These are phyloP conservation scores for Mycena floridula DNA, from an alignment of 768 basidiomycete species.

Conservation along the genomic window DNA sequence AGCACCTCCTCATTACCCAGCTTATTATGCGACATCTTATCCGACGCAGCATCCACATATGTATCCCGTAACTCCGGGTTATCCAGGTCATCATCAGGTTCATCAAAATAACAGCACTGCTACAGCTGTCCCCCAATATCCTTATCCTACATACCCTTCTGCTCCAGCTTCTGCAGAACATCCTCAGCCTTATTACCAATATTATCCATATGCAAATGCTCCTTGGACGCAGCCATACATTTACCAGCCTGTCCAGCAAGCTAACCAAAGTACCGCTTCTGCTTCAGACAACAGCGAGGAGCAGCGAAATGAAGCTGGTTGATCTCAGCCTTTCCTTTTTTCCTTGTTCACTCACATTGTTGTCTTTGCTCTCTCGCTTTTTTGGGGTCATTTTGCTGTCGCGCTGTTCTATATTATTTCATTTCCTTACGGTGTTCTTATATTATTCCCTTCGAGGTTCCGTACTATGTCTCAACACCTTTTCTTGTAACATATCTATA, in stretches of 20 bases:
- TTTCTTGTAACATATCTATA: no score
- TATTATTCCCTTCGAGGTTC: no score
- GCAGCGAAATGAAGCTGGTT: no score
- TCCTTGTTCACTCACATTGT: no score
- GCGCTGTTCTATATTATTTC: no score
- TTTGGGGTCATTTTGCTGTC: no score
- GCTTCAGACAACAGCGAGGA: background rate
- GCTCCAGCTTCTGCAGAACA: background rate
- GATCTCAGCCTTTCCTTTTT: no score
- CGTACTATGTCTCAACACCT: no score
- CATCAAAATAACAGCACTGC: background rate
- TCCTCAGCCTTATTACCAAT: background rate
- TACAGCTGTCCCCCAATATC: background rate
- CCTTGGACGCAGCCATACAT: background rate
- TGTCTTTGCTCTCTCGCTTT: no score
- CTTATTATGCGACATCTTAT: no score
- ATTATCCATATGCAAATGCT: background rate
- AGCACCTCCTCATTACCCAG: background rate
- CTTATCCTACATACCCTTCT: background rate
- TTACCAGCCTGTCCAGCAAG: background rate
- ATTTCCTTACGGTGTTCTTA: no score
- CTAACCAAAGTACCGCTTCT: background rate
- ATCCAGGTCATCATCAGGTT: background rate
- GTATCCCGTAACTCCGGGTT: background rate
- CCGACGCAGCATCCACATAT: no score